These are phyloP conservation scores for Graphiopsis chlorocephala DNA, from an alignment of 2,329 filamentous ascomycete species.

Conservation along the genomic window DNA sequence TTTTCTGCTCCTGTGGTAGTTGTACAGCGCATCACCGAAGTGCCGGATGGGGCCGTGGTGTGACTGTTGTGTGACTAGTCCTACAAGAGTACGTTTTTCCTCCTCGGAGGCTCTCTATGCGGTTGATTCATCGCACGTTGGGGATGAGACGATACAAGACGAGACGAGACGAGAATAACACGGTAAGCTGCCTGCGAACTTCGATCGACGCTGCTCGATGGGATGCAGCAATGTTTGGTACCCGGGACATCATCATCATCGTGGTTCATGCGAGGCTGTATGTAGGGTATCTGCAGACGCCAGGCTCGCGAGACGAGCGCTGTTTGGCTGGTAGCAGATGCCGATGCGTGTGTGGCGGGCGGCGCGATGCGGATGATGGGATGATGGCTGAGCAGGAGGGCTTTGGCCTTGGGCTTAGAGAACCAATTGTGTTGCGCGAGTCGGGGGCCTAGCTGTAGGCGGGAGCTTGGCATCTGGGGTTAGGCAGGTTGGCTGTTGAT, in stretches of 20 bases:
- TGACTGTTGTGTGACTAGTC: not conserved
- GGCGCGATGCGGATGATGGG: not conserved
- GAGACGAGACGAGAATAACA: not conserved
- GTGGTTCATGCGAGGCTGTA: not conserved
- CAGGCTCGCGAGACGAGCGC: not conserved
- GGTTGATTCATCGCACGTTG: not conserved
- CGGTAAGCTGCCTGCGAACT: not conserved
- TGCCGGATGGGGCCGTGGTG: constrained; percentile 4
- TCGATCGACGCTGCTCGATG: not conserved
- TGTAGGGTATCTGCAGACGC: not conserved
- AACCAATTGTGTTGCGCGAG: not conserved
- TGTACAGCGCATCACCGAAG: not conserved
- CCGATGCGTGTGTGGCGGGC: not conserved
- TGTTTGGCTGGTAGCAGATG: constrained; percentile 8
- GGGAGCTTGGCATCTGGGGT: constrained; percentile 8
- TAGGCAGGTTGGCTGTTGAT: not conserved
- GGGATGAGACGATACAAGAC: not conserved
- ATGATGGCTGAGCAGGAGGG: not conserved
- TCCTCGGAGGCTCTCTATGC: not conserved
- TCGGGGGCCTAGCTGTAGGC: not conserved
- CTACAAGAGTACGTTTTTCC: not conserved
- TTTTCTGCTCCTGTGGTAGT: not conserved
- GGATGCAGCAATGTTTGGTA: not conserved
- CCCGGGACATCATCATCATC: not conserved
- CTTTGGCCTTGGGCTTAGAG: not conserved